Evolutionary conservation across 495 filamentous ascomycete genomes (phyloP), one percentile per base, ranked within the genome.

Genomic region (Neurospora sp.): DNA sequence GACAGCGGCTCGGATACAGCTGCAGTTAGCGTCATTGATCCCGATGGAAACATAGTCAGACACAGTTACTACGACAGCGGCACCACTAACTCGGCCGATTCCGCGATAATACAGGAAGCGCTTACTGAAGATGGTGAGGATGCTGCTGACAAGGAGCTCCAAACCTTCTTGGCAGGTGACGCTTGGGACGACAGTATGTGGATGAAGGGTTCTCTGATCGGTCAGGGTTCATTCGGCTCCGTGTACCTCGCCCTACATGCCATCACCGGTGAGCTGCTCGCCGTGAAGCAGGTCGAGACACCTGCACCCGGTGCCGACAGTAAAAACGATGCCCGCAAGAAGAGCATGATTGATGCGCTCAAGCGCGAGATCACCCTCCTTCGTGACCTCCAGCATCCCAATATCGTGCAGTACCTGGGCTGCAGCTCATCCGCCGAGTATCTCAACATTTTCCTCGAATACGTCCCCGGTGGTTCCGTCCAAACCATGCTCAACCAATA

Each of bases 361-460:
- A 97, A 98, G 85, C 92, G 94, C 77, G 96, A 99, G 81, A 99
- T 99, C 80, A 91, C 91, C 76, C 90, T 99, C 23, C 87, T 99
- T 39, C 93, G 95, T 75, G 96, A 97, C 77, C 90, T 99, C 66
- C 93, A 96, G 75, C 96, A 99, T 78, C 89, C 93, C 49, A 98
- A 99, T 79, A 98, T 99, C 79, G 96, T 99, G 78, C 96, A 97
- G 78, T 99, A 99, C 78, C 90, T 98, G 42, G 96, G 95, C 60
- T 97, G 93, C 69, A 92, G 93, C 77, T 94, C 94, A 41, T 95
- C 97, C 74, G 91, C 94, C 72, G 88, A 93, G 72, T 92, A 97
- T 77, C 89, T 99, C 76, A 99, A 99, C 85, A 99, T 99, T 91
- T 99, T 99, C 90, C 89, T 99, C 78, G 96, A 99, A 83, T 99